Evolutionary conservation across 2,329 filamentous ascomycete species (phyloP).

Genomic region (Alternaria conjuncta): DNA sequence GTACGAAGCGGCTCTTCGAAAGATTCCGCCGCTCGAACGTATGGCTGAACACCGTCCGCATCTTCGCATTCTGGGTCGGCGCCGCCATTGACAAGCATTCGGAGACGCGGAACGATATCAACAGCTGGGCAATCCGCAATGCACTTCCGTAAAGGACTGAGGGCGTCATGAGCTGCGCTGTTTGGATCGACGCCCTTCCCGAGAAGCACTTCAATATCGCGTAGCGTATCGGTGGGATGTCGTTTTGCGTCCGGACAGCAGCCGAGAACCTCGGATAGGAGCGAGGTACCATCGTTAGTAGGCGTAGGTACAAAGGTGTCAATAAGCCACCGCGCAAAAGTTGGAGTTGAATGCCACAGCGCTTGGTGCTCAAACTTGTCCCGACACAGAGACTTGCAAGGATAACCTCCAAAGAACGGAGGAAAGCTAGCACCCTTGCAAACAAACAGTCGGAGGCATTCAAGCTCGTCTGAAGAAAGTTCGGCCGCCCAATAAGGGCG

Average conservation of each 20-base stretch:
- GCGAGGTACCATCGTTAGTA: slow-evolving; percentile 20
- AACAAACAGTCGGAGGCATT: slow-evolving; percentile 37
- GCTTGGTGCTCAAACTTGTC: slow-evolving; percentile 41
- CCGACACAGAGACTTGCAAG: slow-evolving; percentile 25
- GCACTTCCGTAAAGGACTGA: slow-evolving; percentile 34
- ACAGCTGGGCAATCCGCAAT: slow-evolving; percentile 35
- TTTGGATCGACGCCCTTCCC: slow-evolving; percentile 38
- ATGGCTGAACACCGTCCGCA: slow-evolving; percentile 27
- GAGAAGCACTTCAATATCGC: slow-evolving; percentile 40
- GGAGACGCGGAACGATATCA: slow-evolving; percentile 35
- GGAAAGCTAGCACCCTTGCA: slow-evolving; percentile 33
- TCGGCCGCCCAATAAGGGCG: slow-evolving; percentile 31
- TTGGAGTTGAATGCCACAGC: slow-evolving; percentile 42
- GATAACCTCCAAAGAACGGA: slow-evolving; percentile 25
- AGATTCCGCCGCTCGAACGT: slow-evolving; percentile 33
- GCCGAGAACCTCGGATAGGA: slow-evolving; percentile 41
- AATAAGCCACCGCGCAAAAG: slow-evolving; percentile 29
- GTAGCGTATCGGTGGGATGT: slow-evolving; percentile 38
- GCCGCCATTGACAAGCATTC: slow-evolving; percentile 35
- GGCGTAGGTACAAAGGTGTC: slow-evolving; percentile 21
- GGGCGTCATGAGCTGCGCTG: slow-evolving; percentile 14
- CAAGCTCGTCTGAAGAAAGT: slow-evolving; percentile 27
- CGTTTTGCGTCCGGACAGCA: slow-evolving; percentile 38
- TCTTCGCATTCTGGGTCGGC: slow-evolving; percentile 38
- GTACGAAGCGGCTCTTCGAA: slow-evolving; percentile 35